A percentile compares a stretch with the other conserved stretches of the same genome.
Evolutionary conservation across 2,329 filamentous ascomycete genomes (phyloP).

Genomic region (Penicillium sp.): DNA sequence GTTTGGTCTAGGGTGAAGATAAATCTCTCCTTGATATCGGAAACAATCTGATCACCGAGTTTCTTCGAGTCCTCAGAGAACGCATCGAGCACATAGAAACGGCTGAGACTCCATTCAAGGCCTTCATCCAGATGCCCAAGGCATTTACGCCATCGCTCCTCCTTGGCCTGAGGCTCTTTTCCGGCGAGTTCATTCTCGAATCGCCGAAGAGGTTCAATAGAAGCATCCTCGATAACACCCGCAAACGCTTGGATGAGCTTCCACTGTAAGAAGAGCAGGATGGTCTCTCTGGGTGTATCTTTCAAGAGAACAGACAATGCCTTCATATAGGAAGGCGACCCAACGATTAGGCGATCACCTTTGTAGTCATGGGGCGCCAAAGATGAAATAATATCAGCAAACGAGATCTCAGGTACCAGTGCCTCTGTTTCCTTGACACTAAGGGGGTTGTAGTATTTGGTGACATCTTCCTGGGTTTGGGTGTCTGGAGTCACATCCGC

Average conservation of each 20-base stretch:
- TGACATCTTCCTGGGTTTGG: conserved; percentile 61
- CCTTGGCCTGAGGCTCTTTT: conserved; percentile 60
- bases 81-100: conserved; percentile 68
- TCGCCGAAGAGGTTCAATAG: conserved; percentile 58
- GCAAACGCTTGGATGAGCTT: conserved; percentile 59
- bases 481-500: conserved; percentile 59
- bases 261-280: conserved; percentile 66
- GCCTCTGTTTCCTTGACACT: conserved; percentile 56
- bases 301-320: conserved; percentile 58
- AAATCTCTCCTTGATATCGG: conserved; percentile 68
- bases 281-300: conserved; percentile 53
- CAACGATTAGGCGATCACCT: conserved; percentile 57
- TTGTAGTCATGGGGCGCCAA: conserved; percentile 55
- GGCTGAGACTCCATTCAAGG: conserved; percentile 67
- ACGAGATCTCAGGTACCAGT: conserved; percentile 57
- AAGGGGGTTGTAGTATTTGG: conserved; percentile 66
- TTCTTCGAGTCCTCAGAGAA: conserved; percentile 67
- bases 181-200: conserved; percentile 63
- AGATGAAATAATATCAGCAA: conserved; percentile 53
- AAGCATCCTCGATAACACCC: conserved; percentile 57
- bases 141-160: conserved; percentile 68
- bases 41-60: conserved; percentile 68
- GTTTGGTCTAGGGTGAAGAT: conserved; percentile 59
- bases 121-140: conserved; percentile 58
- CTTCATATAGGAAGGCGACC: conserved; percentile 61